Conservation (phyloP, 2,329 filamentous ascomycete species). For the Ophiostoma sp. region DNA sequence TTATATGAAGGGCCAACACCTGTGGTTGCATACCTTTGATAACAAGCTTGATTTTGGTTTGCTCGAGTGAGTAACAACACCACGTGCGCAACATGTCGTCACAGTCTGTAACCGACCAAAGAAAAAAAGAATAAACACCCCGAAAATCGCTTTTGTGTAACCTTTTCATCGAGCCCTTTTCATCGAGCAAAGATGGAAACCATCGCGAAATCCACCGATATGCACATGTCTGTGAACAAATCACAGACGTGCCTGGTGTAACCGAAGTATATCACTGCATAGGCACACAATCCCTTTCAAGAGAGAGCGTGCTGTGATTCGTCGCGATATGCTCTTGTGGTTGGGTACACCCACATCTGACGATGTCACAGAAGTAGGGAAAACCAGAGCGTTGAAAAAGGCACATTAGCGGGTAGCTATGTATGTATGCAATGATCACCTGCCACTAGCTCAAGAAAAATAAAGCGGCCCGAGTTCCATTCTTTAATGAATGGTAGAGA, state of each 20-base stretch:
- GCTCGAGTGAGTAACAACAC: background rate
- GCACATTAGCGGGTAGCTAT: background rate
- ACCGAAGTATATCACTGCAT: background rate
- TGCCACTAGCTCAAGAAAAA: background rate
- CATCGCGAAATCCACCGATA: background rate
- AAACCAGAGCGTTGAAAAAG: background rate
- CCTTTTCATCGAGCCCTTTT: background rate
- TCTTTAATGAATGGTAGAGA: background rate
- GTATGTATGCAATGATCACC: background rate
- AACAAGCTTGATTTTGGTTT: too few species aligned
- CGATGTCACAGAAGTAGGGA: background rate
- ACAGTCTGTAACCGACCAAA: background rate
- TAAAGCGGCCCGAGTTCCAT: background rate
- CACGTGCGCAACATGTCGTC: background rate
- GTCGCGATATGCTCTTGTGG: background rate
- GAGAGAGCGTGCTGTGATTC: background rate
- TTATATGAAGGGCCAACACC: background rate
- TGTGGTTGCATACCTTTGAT: background rate
- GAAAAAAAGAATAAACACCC: background rate
- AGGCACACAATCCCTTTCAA: background rate
- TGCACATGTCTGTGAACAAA: background rate
- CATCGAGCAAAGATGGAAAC: background rate
- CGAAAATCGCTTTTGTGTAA: background rate
- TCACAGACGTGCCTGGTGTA: background rate
- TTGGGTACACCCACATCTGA: conserved; percentile 1